These are phyloP conservation scores for Nidula niveotomentosa DNA, from an alignment of 1,284 basidiomycete genomes.

Conservation along the genomic window DNA sequence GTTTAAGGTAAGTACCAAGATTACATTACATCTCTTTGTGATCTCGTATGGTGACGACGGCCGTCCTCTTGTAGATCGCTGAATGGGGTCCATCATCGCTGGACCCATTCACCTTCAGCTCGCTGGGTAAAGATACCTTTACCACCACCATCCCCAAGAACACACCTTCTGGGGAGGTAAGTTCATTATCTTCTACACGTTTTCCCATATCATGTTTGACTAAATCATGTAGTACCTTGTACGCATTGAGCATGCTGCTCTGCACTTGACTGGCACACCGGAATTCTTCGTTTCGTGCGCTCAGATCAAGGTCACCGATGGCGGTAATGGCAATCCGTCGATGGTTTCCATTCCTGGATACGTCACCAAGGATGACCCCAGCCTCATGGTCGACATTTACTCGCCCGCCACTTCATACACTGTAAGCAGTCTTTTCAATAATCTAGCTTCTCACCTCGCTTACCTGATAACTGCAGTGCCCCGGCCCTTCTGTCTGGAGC, in stretches of 20 bases:
- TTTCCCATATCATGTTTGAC: not conserved
- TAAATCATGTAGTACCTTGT: constrained; percentile 20
- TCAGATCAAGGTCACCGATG: constrained; percentile 26
- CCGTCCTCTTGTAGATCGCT: constrained; percentile 20
- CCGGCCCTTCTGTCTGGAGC: not conserved
- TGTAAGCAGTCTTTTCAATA: not conserved
- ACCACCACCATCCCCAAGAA: constrained; percentile 30
- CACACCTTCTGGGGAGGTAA: constrained; percentile 32
- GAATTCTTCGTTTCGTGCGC: constrained; percentile 30
- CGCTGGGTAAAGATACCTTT: constrained; percentile 19
- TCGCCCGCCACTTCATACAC: not conserved
- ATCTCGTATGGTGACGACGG: not conserved
- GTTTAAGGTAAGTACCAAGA: constrained; percentile 29
- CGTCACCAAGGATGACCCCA: constrained; percentile 15
- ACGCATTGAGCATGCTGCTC: constrained; percentile 30
- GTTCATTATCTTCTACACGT: no score
- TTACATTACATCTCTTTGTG: not conserved
- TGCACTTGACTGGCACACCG: constrained; percentile 25
- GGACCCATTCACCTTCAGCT: constrained; percentile 27
- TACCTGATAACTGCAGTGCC: not conserved
- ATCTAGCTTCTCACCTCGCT: no score
- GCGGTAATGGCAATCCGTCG: constrained; percentile 24
- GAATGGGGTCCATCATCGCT: constrained; percentile 29
- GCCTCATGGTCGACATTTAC: not conserved
- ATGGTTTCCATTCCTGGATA: constrained; percentile 31